phyloP scores from a whole-genome alignment of 768 basidiomycete species.

The Amanita brunnescens region DNA sequence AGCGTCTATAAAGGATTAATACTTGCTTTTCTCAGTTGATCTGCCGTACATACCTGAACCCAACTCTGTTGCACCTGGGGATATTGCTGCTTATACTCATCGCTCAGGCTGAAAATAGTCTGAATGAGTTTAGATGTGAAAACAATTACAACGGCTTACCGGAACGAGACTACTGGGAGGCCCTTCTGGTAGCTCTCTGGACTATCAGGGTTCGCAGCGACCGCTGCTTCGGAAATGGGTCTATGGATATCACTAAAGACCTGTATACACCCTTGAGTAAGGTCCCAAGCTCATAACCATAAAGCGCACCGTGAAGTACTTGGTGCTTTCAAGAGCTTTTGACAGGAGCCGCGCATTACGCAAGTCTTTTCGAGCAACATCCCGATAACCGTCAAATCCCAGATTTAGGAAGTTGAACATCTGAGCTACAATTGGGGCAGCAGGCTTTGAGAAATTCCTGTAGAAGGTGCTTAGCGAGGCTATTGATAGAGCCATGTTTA shows the following conservation, averaged over 20 bases:
- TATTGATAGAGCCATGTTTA: not conserved
- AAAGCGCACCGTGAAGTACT: conserved; percentile 32
- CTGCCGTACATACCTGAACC: conserved; percentile 29
- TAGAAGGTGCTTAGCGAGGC: not conserved
- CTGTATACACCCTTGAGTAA: conserved; percentile 12
- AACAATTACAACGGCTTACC: conserved; percentile 13
- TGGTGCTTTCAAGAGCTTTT: conserved; percentile 42
- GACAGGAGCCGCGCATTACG: conserved; percentile 50
- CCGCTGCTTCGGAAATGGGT: conserved; percentile 17
- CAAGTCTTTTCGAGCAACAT: conserved; percentile 35
- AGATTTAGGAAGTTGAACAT: conserved; percentile 56
- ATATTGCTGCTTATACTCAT: conserved; percentile 41
- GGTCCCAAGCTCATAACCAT: too few species aligned
- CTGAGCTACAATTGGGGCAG: conserved; percentile 47
- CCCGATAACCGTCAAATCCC: conserved; percentile 46
- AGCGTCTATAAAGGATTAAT: conserved; percentile 21
- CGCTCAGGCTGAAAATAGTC: conserved; percentile 28
- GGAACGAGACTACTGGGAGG: conserved; percentile 57
- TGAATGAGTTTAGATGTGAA: not conserved
- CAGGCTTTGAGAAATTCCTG: conserved; percentile 51
- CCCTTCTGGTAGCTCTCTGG: conserved; percentile 42
- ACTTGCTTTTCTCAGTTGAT: conserved; percentile 6
- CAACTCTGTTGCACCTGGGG: conserved; percentile 45
- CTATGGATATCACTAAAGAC: conserved; percentile 43
- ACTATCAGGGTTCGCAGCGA: conserved; percentile 24